These are phyloP conservation scores for Guyanaporus albipodus DNA, from an alignment of 768 basidiomycete species.

Conservation along the genomic window DNA sequence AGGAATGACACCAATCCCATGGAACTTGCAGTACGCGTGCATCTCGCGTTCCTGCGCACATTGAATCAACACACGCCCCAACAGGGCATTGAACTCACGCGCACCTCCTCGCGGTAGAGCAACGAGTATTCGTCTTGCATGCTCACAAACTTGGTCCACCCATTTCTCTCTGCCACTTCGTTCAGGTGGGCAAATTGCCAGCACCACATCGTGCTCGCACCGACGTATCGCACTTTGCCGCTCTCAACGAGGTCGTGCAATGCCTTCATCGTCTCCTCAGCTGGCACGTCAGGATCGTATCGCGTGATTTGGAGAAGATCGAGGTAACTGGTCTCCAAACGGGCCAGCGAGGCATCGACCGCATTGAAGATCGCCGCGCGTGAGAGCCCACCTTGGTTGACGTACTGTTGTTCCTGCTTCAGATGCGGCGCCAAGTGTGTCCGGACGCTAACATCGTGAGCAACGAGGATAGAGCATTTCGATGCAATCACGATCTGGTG, in stretches of 20 bases:
- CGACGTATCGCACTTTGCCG: slow-evolving; percentile 50
- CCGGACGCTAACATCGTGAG: too few relatives aligned
- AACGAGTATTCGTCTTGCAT: slow-evolving; percentile 50
- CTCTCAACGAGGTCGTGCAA: slow-evolving; percentile 45
- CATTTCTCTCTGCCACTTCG: slow-evolving; percentile 40
- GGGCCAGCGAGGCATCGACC: slow-evolving; percentile 34
- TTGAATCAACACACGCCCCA: neutral
- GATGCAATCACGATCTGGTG: too few relatives aligned
- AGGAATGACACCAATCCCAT: neutral
- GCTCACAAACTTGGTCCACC: slow-evolving; percentile 52
- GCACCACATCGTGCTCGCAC: slow-evolving; percentile 43
- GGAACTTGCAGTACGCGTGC: neutral
- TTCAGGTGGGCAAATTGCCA: slow-evolving; percentile 46
- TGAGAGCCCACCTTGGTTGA: slow-evolving; percentile 33
- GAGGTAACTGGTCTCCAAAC: slow-evolving; percentile 34
- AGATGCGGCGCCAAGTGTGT: too few relatives aligned
- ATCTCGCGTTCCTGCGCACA: neutral
- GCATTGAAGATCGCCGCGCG: slow-evolving; percentile 36
- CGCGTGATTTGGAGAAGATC: slow-evolving; percentile 45
- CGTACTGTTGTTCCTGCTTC: slow-evolving; percentile 13
- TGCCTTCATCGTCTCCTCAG: slow-evolving; percentile 48
- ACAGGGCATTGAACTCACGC: neutral
- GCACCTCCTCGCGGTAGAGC: slow-evolving; percentile 49
- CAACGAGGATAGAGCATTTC: too few relatives aligned
- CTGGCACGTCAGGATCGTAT: slow-evolving; percentile 35